These are phyloP conservation scores for Lindgomyces ingoldianus DNA, from an alignment of 495 filamentous ascomycete species.

Conservation along the genomic window DNA sequence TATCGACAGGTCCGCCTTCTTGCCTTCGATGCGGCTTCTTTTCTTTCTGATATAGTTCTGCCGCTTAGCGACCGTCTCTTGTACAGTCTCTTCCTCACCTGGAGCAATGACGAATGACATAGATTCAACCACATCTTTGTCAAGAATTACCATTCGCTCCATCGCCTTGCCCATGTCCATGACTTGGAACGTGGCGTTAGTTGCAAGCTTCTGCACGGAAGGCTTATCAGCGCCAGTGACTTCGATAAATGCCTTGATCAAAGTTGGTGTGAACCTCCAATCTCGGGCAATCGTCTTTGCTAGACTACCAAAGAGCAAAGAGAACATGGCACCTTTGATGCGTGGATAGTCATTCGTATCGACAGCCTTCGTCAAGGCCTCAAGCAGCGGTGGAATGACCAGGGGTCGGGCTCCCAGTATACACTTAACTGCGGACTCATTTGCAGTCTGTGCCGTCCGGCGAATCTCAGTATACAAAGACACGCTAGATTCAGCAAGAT, in stretches of 20 bases:
- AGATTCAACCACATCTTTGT: constrained; percentile 67
- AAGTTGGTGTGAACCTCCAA: constrained; percentile 85
- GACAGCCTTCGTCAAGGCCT: constrained; percentile 76
- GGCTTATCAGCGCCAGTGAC: constrained; percentile 88
- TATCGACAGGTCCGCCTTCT: constrained; percentile 76
- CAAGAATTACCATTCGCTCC: constrained; percentile 83
- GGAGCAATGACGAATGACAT: constrained; percentile 53
- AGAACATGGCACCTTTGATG: constrained; percentile 93
- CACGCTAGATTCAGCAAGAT: constrained; percentile 86
- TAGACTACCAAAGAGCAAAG: constrained; percentile 82
- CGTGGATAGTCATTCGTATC: constrained; percentile 78
- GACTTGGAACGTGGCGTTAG: constrained; percentile 76
- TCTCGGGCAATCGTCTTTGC: constrained; percentile 84
- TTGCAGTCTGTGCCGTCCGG: constrained; percentile 84
- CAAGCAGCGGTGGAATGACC: constrained; percentile 83
- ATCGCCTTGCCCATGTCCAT: constrained; percentile 87
- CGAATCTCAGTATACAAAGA: constrained; percentile 96
- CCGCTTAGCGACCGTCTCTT: constrained; percentile 63
- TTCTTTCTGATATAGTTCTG: constrained; percentile 70
- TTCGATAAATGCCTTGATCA: constrained; percentile 86
- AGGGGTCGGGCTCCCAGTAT: constrained; percentile 82
- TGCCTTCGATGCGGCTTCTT: constrained; percentile 71
- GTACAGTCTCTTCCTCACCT: constrained; percentile 57
- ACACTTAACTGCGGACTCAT: constrained; percentile 90
- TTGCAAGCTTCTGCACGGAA: constrained; percentile 88